Percentiles rank a stretch among this genome's conserved stretches.
Conservation (phyloP, 441 rosid species). For the Adansonia grandidieri region DNA sequence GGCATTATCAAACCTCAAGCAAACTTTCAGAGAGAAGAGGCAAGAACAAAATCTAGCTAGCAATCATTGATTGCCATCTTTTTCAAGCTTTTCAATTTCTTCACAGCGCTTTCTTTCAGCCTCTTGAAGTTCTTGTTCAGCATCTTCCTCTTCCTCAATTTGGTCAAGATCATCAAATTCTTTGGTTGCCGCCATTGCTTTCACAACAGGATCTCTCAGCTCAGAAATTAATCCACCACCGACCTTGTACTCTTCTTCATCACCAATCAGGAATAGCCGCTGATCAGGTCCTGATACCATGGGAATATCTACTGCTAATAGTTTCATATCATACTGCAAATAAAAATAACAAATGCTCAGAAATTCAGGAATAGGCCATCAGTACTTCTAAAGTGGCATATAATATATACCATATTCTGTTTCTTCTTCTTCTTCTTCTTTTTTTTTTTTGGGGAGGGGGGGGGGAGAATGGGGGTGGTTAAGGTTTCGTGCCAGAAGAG, state of each 20-base stretch:
- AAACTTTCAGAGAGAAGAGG: slow-evolving; percentile 4
- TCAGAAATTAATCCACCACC: slow-evolving; percentile 82
- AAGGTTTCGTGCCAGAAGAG: no score
- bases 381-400: not conserved
- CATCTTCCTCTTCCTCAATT: slow-evolving; percentile 90
- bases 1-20: slow-evolving; percentile 26
- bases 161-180: slow-evolving; percentile 86
- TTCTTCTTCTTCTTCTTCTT: no score
- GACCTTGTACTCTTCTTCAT: slow-evolving; percentile 80
- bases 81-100: slow-evolving; percentile 72
- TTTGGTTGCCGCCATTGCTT: slow-evolving; percentile 87
- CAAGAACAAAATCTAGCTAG: slow-evolving; percentile 3
- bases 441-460: no score
- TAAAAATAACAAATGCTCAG: slow-evolving; percentile 7
- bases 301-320: slow-evolving; percentile 85
- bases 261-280: slow-evolving; percentile 72
- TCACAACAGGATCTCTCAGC: slow-evolving; percentile 88
- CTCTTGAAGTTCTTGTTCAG: slow-evolving; percentile 68
- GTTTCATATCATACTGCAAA: slow-evolving; percentile 80
- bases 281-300: slow-evolving; percentile 91
- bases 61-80: slow-evolving; percentile 44
- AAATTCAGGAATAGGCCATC: not conserved
- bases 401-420: no score
- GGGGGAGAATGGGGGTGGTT: no score
- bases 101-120: slow-evolving; percentile 71